phyloP scores from a whole-genome alignment of 1,284 basidiomycete genomes.

The Marasmius fiardii region DNA sequence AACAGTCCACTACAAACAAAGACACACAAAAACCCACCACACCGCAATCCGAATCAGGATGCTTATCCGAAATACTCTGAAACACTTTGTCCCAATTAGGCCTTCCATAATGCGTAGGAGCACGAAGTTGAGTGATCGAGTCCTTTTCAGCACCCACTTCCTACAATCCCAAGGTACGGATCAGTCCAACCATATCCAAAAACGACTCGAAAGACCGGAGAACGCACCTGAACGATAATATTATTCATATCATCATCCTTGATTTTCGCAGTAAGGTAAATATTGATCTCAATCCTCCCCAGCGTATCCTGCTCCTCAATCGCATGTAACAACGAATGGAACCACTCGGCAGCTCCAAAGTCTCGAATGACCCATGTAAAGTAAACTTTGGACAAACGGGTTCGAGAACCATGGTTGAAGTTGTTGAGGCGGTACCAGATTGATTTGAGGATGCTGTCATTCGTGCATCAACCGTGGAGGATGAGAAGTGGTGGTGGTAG shows the following conservation, averaged over 20 bases:
- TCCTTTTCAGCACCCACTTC: too few species aligned
- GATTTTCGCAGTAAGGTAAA: too few species aligned
- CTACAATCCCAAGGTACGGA: too few species aligned
- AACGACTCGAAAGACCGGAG: slow-evolving; percentile 12
- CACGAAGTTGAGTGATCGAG: too few species aligned
- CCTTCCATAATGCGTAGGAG: too few species aligned
- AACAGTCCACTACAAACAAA: slow-evolving; percentile 7
- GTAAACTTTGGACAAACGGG: slow-evolving; percentile 61
- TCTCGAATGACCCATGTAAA: too few species aligned
- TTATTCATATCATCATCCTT: slow-evolving; percentile 90
- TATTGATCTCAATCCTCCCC: slow-evolving; percentile 86
- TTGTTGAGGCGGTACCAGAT: slow-evolving; percentile 95
- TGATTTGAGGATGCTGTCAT: too few species aligned
- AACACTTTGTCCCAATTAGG: too few species aligned
- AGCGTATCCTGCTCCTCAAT: slow-evolving; percentile 88
- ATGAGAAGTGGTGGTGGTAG: too few species aligned
- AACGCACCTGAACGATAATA: slow-evolving; percentile 57
- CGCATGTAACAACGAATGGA: slow-evolving; percentile 86
- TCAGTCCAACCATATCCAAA: too few species aligned
- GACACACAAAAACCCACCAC: slow-evolving; percentile 48
- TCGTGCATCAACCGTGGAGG: too few species aligned
- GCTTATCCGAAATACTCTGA: slow-evolving; percentile 69
- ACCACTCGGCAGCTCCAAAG: slow-evolving; percentile 88
- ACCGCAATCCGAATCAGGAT: slow-evolving; percentile 82
- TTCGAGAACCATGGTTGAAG: slow-evolving; percentile 62